Percentiles rank a stretch among this genome's conserved stretches.
phyloP scores from a whole-genome alignment of 805 yeast species.

The Suhomyces vadensis region DNA sequence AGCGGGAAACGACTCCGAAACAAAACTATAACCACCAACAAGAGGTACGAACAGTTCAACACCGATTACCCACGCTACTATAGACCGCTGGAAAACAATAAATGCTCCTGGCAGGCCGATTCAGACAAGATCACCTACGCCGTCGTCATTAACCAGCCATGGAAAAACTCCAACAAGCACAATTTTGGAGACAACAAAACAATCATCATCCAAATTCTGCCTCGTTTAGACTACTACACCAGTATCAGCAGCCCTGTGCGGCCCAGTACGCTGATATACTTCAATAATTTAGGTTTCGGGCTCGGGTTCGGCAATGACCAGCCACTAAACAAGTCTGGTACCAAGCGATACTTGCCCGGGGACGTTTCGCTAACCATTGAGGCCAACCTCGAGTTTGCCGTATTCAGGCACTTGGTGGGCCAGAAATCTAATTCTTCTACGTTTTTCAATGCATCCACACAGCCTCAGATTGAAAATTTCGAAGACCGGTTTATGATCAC shows the following conservation, averaged over 20 bases:
- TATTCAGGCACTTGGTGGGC: constrained; percentile 68
- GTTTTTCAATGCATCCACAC: constrained; percentile 29
- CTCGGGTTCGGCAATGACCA: constrained; percentile 78
- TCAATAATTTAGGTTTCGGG: constrained; percentile 75
- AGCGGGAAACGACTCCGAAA: constrained; percentile 57
- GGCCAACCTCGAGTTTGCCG: constrained; percentile 74
- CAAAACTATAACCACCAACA: constrained; percentile 37
- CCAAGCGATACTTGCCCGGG: constrained; percentile 60
- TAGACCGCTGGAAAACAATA: constrained; percentile 24
- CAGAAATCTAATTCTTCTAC: constrained; percentile 21
- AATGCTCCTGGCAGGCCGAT: constrained; percentile 38
- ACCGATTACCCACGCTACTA: constrained; percentile 46
- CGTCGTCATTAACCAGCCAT: constrained; percentile 65
- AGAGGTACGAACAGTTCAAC: constrained; percentile 52
- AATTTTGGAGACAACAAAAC: constrained; percentile 66
- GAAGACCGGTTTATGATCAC: constrained; percentile 73
- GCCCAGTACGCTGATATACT: constrained; percentile 51
- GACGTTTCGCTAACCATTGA: constrained; percentile 80
- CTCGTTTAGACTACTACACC: constrained; percentile 56
- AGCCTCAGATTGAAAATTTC: constrained; percentile 32
- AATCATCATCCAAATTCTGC: constrained; percentile 65
- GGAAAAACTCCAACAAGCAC: constrained; percentile 72
- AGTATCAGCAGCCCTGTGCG: constrained; percentile 32
- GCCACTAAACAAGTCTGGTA: constrained; percentile 52
- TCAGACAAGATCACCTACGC: constrained; percentile 57